Evolutionary conservation across 768 basidiomycete species (phyloP).

Genomic region (Chalciporus piperatus): DNA sequence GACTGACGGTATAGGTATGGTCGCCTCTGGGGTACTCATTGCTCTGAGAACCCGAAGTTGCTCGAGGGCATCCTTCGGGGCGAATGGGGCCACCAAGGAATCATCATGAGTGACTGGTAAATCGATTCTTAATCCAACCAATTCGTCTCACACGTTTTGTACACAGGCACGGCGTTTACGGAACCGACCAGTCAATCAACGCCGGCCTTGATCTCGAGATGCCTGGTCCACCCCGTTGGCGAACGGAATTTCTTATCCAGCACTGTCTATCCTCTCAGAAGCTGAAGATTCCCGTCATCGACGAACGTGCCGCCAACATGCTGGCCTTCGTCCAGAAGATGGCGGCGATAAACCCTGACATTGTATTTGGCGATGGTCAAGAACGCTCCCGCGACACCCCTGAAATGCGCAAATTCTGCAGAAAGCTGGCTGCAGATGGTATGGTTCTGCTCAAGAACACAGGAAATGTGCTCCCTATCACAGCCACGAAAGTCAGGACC

Average conservation of each 20-base stretch:
- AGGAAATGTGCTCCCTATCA: constrained; percentile 51
- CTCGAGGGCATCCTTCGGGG: constrained; percentile 43
- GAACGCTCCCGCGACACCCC: constrained; percentile 56
- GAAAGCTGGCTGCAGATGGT: constrained; percentile 56
- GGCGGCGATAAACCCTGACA: constrained; percentile 51
- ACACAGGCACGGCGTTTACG: constrained; percentile 42
- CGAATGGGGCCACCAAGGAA: constrained; percentile 49
- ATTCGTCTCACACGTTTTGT: background rate
- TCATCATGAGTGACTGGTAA: constrained; percentile 50
- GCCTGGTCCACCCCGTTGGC: constrained; percentile 43
- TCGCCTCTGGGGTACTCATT: constrained; percentile 42
- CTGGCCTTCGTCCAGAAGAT: constrained; percentile 58
- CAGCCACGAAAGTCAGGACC: constrained; percentile 35
- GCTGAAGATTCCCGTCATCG: constrained; percentile 41
- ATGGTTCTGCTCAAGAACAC: constrained; percentile 70
- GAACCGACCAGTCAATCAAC: constrained; percentile 40
- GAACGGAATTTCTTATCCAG: constrained; percentile 35
- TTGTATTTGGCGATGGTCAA: constrained; percentile 60
- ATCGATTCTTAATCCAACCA: background rate
- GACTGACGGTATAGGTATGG: constrained; percentile 34
- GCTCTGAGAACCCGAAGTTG: constrained; percentile 40
- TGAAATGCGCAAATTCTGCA: constrained; percentile 49
- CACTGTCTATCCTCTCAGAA: constrained; percentile 50
- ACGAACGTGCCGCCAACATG: constrained; percentile 49
- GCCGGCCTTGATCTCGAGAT: constrained; percentile 50